Percentiles rank a stretch among this genome's conserved stretches.
These are phyloP conservation scores for Phalaenopsis hybrid DNA, from an alignment of 116 monocot genomes.

Conservation along the genomic window DNA sequence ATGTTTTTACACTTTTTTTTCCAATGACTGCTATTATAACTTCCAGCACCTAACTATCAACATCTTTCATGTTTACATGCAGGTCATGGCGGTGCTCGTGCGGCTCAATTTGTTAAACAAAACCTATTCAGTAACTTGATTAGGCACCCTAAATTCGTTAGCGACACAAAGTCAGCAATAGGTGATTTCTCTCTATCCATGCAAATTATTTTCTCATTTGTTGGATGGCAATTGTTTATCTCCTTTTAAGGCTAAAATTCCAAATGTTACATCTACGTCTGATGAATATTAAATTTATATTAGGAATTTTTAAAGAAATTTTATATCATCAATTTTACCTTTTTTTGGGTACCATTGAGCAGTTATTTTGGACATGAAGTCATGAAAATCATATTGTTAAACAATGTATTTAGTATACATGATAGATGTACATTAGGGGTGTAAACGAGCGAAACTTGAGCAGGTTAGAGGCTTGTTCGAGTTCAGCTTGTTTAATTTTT, in stretches of 20 bases:
- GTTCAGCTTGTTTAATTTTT: too few species aligned
- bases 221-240: neutral
- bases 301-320: neutral
- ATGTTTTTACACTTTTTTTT: neutral
- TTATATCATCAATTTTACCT: neutral
- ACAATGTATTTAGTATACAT: neutral
- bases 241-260: neutral
- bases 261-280: too few species aligned
- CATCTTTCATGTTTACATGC: neutral
- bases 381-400: neutral
- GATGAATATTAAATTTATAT: too few species aligned
- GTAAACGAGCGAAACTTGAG: too few species aligned
- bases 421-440: neutral
- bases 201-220: slow-evolving; percentile 1
- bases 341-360: neutral
- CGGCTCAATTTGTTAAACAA: slow-evolving; percentile 89
- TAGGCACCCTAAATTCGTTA: slow-evolving; percentile 80
- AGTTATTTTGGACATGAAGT: neutral
- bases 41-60: neutral
- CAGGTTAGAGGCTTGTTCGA: too few species aligned
- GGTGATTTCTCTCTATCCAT: slow-evolving; percentile 29
- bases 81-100: slow-evolving; percentile 95
- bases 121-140: slow-evolving; percentile 95
- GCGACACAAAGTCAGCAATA: slow-evolving; percentile 88
- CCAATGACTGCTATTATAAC: neutral